Evolutionary conservation across 371 early-diverging fungal genomes (phyloP).

Genomic region (Mortierella polycephala): DNA sequence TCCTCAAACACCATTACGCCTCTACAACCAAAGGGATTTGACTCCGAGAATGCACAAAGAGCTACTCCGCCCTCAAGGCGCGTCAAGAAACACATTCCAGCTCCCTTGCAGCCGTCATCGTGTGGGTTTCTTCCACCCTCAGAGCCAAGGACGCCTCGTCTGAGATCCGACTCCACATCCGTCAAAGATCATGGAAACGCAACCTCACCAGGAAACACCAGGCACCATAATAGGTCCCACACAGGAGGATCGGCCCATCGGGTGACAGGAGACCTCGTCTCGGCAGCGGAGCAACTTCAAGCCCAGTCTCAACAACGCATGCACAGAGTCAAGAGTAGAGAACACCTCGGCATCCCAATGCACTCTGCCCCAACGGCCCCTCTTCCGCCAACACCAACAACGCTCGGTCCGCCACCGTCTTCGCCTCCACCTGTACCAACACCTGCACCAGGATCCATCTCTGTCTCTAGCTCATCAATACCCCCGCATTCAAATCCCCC

Average conservation of each 20-base stretch:
- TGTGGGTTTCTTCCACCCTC: constrained; percentile 8
- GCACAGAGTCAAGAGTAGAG: constrained; percentile 36
- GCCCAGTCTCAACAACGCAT: constrained; percentile 34
- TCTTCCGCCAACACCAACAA: constrained; percentile 38
- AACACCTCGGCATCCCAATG: constrained; percentile 38
- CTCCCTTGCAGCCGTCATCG: constrained; percentile 29
- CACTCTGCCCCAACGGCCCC: constrained; percentile 37
- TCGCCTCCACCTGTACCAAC: constrained; percentile 36
- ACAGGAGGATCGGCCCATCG: constrained; percentile 44
- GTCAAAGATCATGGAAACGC: constrained; percentile 20
- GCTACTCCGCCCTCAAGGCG: constrained; percentile 25
- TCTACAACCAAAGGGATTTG: constrained; percentile 12
- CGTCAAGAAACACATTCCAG: constrained; percentile 32
- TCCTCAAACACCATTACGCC: constrained; percentile 20
- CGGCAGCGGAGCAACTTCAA: constrained; percentile 30
- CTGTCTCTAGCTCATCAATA: constrained; percentile 18
- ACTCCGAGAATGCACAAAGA: constrained; percentile 21
- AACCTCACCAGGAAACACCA: constrained; percentile 9
- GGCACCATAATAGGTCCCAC: constrained; percentile 38
- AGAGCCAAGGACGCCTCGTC: constrained; percentile 40
- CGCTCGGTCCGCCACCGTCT: constrained; percentile 30
- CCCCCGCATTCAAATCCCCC: constrained; percentile 32
- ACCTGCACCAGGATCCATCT: constrained; percentile 12
- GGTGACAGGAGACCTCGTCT: constrained; percentile 24
- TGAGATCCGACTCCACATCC: constrained; percentile 40